These are phyloP conservation scores for Irineochytrium annulatum DNA, from an alignment of 192 early-diverging fungal genomes.

Conservation along the genomic window DNA sequence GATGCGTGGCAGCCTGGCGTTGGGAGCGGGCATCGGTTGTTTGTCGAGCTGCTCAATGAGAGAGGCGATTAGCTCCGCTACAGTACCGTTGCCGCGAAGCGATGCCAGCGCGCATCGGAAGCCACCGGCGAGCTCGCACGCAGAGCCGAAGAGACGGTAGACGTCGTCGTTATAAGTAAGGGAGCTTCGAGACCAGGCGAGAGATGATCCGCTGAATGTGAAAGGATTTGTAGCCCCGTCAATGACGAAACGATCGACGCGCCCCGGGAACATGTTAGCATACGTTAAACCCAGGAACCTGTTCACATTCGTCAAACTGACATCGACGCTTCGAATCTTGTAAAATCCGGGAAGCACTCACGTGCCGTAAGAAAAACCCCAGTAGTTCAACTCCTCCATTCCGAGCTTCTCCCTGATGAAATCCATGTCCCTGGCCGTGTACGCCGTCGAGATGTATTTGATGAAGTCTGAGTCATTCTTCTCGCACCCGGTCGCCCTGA, in stretches of 20 bases:
- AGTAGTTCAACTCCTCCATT: slow-evolving; percentile 30
- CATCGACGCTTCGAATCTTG: too few relatives aligned
- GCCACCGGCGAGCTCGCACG: slow-evolving; percentile 35
- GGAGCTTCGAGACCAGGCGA: not conserved
- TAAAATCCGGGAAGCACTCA: not conserved
- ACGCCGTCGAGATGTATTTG: slow-evolving; percentile 32
- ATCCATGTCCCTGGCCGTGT: slow-evolving; percentile 40
- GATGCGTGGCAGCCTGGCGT: slow-evolving; percentile 11
- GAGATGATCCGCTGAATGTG: slow-evolving; percentile 9
- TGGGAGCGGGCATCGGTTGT: slow-evolving; percentile 6
- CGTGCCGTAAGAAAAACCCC: slow-evolving; percentile 41
- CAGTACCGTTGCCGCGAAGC: not conserved
- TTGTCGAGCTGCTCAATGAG: slow-evolving; percentile 15
- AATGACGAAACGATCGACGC: slow-evolving; percentile 36
- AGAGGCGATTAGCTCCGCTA: not conserved
- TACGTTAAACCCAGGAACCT: slow-evolving; percentile 37
- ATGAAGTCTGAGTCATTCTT: slow-evolving; percentile 24
- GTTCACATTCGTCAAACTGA: not conserved
- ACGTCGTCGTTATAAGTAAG: slow-evolving; percentile 12
- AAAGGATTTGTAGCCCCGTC: slow-evolving; percentile 41
- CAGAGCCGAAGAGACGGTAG: slow-evolving; percentile 22
- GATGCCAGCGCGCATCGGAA: slow-evolving; percentile 29
- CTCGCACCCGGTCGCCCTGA: slow-evolving; percentile 6
- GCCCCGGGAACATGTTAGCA: slow-evolving; percentile 49
- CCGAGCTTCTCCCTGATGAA: slow-evolving; percentile 30